Base-by-base conservation (phyloP, 169 alveolate species). In the Plasmodium billcollinsi region DNA sequence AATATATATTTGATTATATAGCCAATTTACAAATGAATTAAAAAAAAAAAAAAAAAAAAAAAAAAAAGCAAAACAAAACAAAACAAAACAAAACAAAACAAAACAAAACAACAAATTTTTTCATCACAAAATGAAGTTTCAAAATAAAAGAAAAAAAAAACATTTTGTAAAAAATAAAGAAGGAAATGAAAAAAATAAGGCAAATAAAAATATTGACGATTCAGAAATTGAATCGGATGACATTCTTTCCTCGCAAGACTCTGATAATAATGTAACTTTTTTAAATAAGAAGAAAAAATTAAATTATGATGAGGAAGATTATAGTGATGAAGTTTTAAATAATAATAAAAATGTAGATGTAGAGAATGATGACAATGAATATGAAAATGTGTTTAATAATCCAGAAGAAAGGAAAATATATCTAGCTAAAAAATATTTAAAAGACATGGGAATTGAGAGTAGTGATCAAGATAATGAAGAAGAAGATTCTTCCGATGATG, bases 401-500 rank as follows among this genome's bases (percentile, higher is more conserved):
- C 89, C 89, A 58, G 89, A 78, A 52, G 89, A 78, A 58, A 65
- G 89, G 70, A 78, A 78, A 78, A 78, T 78, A 54, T 70, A 78
- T 70, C 49, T 78, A 58, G 89, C 89, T 11, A 78, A 78, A 78
- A 78, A 78, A 58, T 78, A 78, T 71, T 70, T 78, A 15, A 65
- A 71, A 54, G 89, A 78, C 67, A 47, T 78, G 76, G 89, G 89
- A 18, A 45, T 78, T 50, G 47, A 78, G 50, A 78, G 89, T n/a
- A 65, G 63, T 15, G 78, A 78, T 65, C 62, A 52, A 49, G 66
- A 78, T 1, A 59, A 78, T 14, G 26, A 56, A 24, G 21, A 24
- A 15, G 69, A 47, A 7, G 61, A 65, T 50, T 78, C 89, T 7
- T 8, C 24, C 18, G 11, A 56, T 14, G 47, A 39, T 5, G 47